Evolutionary conservation across 2,329 filamentous ascomycete species (phyloP).

Genomic region (Rachicladosporium sp.): DNA sequence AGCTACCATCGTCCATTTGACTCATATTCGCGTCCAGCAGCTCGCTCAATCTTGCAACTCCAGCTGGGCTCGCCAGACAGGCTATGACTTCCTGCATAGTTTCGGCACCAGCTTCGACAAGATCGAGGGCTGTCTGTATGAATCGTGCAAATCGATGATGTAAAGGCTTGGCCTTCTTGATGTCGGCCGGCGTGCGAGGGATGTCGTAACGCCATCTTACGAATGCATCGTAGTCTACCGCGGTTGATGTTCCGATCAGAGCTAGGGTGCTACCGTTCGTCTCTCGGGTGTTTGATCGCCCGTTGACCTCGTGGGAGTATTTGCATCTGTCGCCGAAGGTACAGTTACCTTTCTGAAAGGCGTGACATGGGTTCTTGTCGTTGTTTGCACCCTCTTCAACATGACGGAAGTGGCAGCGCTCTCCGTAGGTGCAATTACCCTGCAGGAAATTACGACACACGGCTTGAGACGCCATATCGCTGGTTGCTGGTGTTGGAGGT

Average conservation of each 20-base stretch:
- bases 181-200: constrained; percentile 1
- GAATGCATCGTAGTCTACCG: not conserved
- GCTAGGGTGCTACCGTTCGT: too few species aligned
- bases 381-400: not conserved
- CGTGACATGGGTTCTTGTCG: constrained; percentile 6
- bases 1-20: not conserved
- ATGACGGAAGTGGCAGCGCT: too few species aligned
- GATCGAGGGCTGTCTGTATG: constrained; percentile 10
- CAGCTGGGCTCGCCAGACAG: too few species aligned
- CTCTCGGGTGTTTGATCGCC: too few species aligned
- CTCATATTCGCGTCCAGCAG: constrained; percentile 3
- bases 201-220: constrained; percentile 9
- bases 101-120: constrained; percentile 9
- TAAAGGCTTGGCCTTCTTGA: constrained; percentile 2
- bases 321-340: constrained; percentile 6
- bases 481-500: too few species aligned
- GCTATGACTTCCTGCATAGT: too few species aligned
- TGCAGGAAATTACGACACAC: too few species aligned
- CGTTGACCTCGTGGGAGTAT: constrained; percentile 8
- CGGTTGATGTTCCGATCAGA: too few species aligned
- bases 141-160: constrained; percentile 8
- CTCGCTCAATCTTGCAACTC: constrained; percentile 12
- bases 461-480: too few species aligned
- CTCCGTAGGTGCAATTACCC: too few species aligned
- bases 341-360: constrained; percentile 7